Conservation (phyloP, 2,329 filamentous ascomycete species). For the Aspergillus costaricaensis region DNA sequence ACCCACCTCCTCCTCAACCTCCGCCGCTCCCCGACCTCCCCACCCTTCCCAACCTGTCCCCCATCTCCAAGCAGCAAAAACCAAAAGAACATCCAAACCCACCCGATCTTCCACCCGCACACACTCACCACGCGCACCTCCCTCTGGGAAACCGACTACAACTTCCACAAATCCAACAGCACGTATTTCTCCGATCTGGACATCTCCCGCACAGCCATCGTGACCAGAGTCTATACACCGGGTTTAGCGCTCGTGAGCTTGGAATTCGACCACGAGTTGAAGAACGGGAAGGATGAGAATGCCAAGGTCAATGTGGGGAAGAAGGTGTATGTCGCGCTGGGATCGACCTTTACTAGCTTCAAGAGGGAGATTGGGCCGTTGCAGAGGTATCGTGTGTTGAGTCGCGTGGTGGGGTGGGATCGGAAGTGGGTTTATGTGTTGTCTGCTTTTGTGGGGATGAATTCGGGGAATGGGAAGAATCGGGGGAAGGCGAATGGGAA, state of each 20-base stretch:
- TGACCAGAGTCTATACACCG: slow-evolving; percentile 66
- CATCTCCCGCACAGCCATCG: slow-evolving; percentile 76
- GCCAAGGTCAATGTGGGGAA: slow-evolving; percentile 38
- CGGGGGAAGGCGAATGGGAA: slow-evolving; percentile 55
- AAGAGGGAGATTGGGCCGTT: slow-evolving; percentile 71
- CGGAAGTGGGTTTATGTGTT: slow-evolving; percentile 79
- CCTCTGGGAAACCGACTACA: slow-evolving; percentile 80
- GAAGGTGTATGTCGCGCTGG: slow-evolving; percentile 66
- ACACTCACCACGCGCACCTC: slow-evolving; percentile 68
- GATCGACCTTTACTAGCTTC: slow-evolving; percentile 73
- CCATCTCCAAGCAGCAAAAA: slow-evolving; percentile 29
- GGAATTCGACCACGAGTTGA: slow-evolving; percentile 53
- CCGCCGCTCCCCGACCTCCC: slow-evolving; percentile 51
- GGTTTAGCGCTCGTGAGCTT: slow-evolving; percentile 57
- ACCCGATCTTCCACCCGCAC: slow-evolving; percentile 71
- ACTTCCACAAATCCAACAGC: slow-evolving; percentile 78
- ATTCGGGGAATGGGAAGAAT: slow-evolving; percentile 44
- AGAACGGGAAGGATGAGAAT: slow-evolving; percentile 53
- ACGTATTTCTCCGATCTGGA: slow-evolving; percentile 90
- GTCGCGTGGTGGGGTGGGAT: slow-evolving; percentile 71
- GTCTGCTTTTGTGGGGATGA: slow-evolving; percentile 65
- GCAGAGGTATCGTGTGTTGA: slow-evolving; percentile 72
- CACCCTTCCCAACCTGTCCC: slow-evolving; percentile 45
- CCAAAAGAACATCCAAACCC: slow-evolving; percentile 39
- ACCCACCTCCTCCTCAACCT: slow-evolving; percentile 57